These are phyloP conservation scores for Colletotrichum incanum DNA, from an alignment of 2,329 filamentous ascomycete genomes.

Conservation along the genomic window DNA sequence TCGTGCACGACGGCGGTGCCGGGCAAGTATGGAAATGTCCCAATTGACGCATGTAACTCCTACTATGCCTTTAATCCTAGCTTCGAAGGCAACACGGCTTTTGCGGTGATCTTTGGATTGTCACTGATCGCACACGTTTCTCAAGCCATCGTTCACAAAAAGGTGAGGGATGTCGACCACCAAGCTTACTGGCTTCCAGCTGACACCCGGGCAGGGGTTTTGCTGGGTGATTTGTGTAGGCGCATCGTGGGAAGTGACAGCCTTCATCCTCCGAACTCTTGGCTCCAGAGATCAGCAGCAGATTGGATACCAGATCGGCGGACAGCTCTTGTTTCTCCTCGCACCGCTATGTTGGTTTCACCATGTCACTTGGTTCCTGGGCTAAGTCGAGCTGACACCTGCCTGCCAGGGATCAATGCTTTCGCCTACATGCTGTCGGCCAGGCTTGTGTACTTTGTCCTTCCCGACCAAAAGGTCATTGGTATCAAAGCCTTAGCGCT, in stretches of 20 bases:
- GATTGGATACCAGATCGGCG: constrained; percentile 49
- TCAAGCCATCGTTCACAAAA: constrained; percentile 51
- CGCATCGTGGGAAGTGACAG: constrained; percentile 55
- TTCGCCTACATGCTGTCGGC: constrained; percentile 63
- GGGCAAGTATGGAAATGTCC: constrained; percentile 51
- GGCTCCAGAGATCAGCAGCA: constrained; percentile 58
- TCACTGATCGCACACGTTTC: constrained; percentile 49
- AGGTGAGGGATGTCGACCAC: constrained; percentile 43
- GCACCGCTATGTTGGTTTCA: constrained; percentile 56
- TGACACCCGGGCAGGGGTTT: constrained; percentile 45
- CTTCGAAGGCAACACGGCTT: constrained; percentile 53
- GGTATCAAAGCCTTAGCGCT: constrained; percentile 56
- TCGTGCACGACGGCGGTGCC: constrained; percentile 53
- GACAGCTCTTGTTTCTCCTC: constrained; percentile 57
- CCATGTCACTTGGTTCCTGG: not conserved
- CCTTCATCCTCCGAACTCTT: constrained; percentile 55
- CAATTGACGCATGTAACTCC: constrained; percentile 52
- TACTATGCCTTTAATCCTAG: constrained; percentile 53
- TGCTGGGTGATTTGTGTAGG: constrained; percentile 60
- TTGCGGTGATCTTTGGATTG: constrained; percentile 52
- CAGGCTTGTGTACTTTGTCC: constrained; percentile 56
- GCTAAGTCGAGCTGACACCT: not conserved
- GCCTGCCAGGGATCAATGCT: constrained; percentile 57
- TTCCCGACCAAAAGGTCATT: constrained; percentile 56
- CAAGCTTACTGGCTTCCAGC: fast-evolving